Conservation (phyloP, 1,139 yeast species). For the Geotrichum reessii region DNA sequence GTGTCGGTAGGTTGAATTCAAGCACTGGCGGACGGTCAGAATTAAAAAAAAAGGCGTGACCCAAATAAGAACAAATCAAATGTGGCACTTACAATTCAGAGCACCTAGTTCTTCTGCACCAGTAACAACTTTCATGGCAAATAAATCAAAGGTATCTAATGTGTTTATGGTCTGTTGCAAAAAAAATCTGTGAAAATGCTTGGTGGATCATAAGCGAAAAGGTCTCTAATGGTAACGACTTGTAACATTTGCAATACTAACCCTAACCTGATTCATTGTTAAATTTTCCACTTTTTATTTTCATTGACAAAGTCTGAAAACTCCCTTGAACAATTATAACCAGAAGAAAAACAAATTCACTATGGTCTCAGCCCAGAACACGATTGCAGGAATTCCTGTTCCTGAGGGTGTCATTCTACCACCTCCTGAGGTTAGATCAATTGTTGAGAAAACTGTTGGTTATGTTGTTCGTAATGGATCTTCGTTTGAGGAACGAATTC, state of each 20-base stretch:
- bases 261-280: no score
- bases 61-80: background rate
- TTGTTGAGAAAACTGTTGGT: slow-evolving; percentile 66
- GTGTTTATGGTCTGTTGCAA: no score
- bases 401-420: slow-evolving; percentile 50
- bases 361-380: background rate
- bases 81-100: slow-evolving; percentile 26
- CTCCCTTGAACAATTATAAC: background rate
- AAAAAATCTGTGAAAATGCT: no score
- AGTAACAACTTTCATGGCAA: slow-evolving; percentile 29
- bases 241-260: no score
- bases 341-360: background rate
- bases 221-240: no score
- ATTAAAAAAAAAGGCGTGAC: background rate
- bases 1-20: slow-evolving; percentile 21
- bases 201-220: no score
- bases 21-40: background rate
- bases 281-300: background rate
- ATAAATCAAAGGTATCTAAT: background rate
- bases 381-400: slow-evolving; percentile 20
- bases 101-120: slow-evolving; percentile 31
- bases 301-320: no score
- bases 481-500: slow-evolving; percentile 58
- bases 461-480: slow-evolving; percentile 67
- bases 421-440: slow-evolving; percentile 48